Percentiles rank a stretch among this genome's conserved stretches.
These are phyloP conservation scores for Aspergillus glaucus DNA, from an alignment of 2,329 filamentous ascomycete genomes.

Conservation along the genomic window DNA sequence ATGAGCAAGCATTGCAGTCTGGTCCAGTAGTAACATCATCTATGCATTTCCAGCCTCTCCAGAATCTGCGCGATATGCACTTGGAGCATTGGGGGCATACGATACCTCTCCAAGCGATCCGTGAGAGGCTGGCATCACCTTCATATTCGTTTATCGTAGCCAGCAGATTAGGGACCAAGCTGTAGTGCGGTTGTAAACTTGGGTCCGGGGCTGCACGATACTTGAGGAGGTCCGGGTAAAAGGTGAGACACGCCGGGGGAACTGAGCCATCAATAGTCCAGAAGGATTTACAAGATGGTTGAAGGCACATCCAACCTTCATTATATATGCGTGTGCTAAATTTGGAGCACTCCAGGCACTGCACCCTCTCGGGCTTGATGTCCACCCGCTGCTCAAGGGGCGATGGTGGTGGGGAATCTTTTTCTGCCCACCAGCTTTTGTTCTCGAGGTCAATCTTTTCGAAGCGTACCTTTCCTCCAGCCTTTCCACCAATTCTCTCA, in stretches of 20 bases:
- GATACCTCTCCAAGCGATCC: conserved; percentile 55
- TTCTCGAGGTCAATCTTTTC: conserved; percentile 53
- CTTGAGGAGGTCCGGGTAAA: conserved; percentile 53
- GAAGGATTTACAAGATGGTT: conserved; percentile 47
- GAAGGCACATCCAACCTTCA: conserved; percentile 55
- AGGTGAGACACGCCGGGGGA: conserved; percentile 36
- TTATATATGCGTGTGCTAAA: conserved; percentile 31
- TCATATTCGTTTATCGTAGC: conserved; percentile 30
- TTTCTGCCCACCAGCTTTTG: conserved; percentile 55
- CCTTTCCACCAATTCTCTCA: conserved; percentile 45
- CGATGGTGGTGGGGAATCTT: conserved; percentile 19
- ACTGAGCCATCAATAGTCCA: conserved; percentile 43
- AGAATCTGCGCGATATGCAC: conserved; percentile 56
- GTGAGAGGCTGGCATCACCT: conserved; percentile 42
- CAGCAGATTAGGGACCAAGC: conserved; percentile 36
- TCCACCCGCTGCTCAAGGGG: conserved; percentile 25
- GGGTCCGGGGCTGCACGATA: conserved; percentile 44
- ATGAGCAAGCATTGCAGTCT: conserved; percentile 44
- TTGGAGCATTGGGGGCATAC: conserved; percentile 59
- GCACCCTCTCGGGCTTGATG: conserved; percentile 11
- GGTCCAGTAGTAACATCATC: conserved; percentile 7
- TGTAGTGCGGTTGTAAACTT: conserved; percentile 29
- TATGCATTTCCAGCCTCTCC: conserved; percentile 57
- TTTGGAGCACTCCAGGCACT: conserved; percentile 39
- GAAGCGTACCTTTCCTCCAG: conserved; percentile 54